Base-by-base conservation (phyloP, 1,284 basidiomycete species). In the Xerocomus nothofagi region DNA sequence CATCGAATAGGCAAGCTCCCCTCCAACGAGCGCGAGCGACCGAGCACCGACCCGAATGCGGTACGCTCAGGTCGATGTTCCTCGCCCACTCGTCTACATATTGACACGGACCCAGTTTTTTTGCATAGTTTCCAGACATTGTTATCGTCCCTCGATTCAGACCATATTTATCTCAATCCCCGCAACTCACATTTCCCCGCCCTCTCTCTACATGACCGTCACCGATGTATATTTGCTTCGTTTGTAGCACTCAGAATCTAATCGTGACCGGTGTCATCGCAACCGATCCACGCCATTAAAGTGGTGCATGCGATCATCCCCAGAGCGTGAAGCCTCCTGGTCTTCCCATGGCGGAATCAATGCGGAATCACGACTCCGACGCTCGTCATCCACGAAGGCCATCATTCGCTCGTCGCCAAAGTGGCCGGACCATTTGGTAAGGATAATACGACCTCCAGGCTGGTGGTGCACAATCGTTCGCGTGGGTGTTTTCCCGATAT, bases 181-280 rank as follows among this genome's bases (percentile, higher is more conserved):
- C 20, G 24, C 57, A 48, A 47, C 45, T 42, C 44, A 29, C 53
- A 12, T 36, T 10, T 45, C 42, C 23, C 23, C 10, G 34, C 12
- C 4, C 24, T 32, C 31, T 27, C 23, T 24, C 11, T 26, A 18
- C 46, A 36, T n/a, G 23, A 45, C 21, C 36, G 36, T 34, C 41
- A 47, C 36, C 39, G 47, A 57, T 58, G 59, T 59, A 59, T n/a
- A 54, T 44, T 47, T 44, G 46, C 51, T 45, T 39, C n/a, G 51
- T 34, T 39, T 62, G 58, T 60, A 63, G 59, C 57, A 59, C 33
- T 51, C 49, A 62, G 51, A 38, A 56, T 55, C 47, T 56, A 40
- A 42, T 59, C 36, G 33, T 29, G 50, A 18, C 14, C 15, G 29
- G 18, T 18, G 33, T 44, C 43, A 41, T 7, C 24, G 10, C 24